These are phyloP conservation scores for Neospermospora avenae DNA, from an alignment of 2,329 filamentous ascomycete species.

Conservation along the genomic window DNA sequence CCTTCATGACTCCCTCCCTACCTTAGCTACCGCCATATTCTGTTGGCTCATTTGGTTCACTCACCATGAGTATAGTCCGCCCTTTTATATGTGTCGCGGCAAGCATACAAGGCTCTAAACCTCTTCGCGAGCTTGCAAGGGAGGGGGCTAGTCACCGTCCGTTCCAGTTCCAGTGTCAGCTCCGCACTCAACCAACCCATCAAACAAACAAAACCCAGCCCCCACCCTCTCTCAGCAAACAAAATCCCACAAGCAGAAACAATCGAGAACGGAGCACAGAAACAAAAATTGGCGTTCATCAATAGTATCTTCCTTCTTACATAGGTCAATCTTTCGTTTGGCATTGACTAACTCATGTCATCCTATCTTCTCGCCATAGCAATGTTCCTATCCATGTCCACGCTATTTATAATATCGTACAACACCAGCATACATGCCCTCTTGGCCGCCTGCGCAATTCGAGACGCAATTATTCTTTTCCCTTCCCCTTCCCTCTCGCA, in stretches of 20 bases:
- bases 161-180: not conserved
- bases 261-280: not conserved
- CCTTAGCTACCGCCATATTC: not conserved
- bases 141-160: not conserved
- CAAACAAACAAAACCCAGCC: not conserved
- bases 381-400: not conserved
- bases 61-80: not conserved
- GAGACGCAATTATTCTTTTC: not conserved
- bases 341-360: conserved; percentile 4
- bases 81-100: not conserved
- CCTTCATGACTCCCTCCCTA: not conserved
- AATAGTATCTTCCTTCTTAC: not conserved
- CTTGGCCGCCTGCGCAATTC: conserved; percentile 5
- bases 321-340: not conserved
- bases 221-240: not conserved
- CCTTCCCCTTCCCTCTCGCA: not conserved
- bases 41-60: not conserved
- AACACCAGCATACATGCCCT: conserved; percentile 5
- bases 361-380: not conserved
- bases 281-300: not conserved
- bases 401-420: conserved; percentile 7
- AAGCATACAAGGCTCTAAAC: not conserved
- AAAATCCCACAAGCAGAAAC: not conserved
- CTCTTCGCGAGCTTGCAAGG: not conserved
- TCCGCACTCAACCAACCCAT: not conserved